Conservation (phyloP, 352 stramenopile species). For the Pilasporangium apinafurcum region DNA sequence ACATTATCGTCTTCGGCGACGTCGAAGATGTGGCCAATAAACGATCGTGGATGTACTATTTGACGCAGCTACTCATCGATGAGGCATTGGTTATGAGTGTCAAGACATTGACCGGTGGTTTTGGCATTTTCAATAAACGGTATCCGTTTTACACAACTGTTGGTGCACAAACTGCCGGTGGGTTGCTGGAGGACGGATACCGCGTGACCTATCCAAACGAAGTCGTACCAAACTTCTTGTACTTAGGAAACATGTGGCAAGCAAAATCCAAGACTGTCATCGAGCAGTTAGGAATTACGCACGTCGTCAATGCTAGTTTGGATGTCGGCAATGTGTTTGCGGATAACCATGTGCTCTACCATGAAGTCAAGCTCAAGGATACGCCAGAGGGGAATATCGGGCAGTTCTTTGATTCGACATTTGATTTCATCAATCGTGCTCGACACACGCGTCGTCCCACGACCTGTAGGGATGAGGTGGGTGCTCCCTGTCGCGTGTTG, state of each 20-base stretch:
- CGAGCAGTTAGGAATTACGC: constrained; percentile 55
- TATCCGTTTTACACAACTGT: constrained; percentile 69
- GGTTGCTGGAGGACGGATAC: constrained; percentile 21
- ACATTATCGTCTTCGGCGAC: constrained; percentile 49
- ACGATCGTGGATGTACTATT: constrained; percentile 25
- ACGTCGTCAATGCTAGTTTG: constrained; percentile 59
- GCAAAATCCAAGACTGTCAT: constrained; percentile 46
- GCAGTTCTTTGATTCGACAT: constrained; percentile 35
- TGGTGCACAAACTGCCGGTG: constrained; percentile 7
- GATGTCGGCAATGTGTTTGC: constrained; percentile 55
- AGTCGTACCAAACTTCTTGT: constrained; percentile 55
- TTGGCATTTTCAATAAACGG: constrained; percentile 25
- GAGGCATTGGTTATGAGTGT: constrained; percentile 40
- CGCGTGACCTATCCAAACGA: constrained; percentile 71
- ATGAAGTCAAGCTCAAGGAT: constrained; percentile 56
- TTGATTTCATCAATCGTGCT: constrained; percentile 36
- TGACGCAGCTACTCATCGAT: constrained; percentile 35
- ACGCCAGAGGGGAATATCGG: constrained; percentile 32
- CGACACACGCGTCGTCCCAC: neutral
- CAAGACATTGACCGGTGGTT: constrained; percentile 31
- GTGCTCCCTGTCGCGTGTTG: constrained; percentile 33
- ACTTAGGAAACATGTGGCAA: constrained; percentile 74
- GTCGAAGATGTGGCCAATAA: constrained; percentile 11
- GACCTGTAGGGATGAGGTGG: too few relatives aligned
- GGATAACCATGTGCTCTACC: constrained; percentile 38